Conservation (phyloP, 257 asterid genomes). For the Lycium barbarum region DNA sequence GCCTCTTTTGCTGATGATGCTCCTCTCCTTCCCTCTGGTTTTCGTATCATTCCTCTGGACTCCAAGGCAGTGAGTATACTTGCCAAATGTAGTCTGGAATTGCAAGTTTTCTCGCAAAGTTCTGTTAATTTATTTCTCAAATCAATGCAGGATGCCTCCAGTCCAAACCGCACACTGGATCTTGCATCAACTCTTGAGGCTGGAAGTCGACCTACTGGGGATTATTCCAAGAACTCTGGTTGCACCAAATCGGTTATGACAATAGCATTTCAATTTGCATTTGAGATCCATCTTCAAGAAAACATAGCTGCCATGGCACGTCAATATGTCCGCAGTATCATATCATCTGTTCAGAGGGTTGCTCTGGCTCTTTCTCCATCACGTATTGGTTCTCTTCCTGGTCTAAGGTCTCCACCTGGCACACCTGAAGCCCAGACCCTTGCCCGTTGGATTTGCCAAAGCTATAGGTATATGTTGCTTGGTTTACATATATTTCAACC, state of each 20-base stretch:
- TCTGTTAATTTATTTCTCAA: background rate
- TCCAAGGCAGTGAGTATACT: slow-evolving; percentile 57
- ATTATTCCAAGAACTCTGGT: slow-evolving; percentile 47
- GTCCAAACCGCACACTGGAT: slow-evolving; percentile 90
- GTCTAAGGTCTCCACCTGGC: slow-evolving; percentile 72
- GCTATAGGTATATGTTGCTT: slow-evolving; percentile 69
- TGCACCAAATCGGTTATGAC: slow-evolving; percentile 88
- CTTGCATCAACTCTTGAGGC: slow-evolving; percentile 92
- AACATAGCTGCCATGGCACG: slow-evolving; percentile 88
- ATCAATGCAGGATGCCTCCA: slow-evolving; percentile 64
- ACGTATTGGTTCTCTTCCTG: slow-evolving; percentile 50
- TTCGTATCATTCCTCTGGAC: slow-evolving; percentile 91
- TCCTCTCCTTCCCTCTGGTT: slow-evolving; percentile 97
- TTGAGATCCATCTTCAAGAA: slow-evolving; percentile 85
- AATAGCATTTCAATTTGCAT: slow-evolving; percentile 93
- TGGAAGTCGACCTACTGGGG: slow-evolving; percentile 54
- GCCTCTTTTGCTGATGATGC: slow-evolving; percentile 97
- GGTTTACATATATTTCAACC: background rate
- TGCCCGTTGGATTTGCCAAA: slow-evolving; percentile 90
- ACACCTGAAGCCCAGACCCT: slow-evolving; percentile 89
- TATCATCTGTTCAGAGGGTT: slow-evolving; percentile 96
- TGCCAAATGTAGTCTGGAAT: background rate
- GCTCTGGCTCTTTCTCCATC: slow-evolving; percentile 92
- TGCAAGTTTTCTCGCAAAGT: background rate
- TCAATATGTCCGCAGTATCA: slow-evolving; percentile 86